phyloP scores from a whole-genome alignment of 1,139 yeast species.

The Suhomyces anneliseae region DNA sequence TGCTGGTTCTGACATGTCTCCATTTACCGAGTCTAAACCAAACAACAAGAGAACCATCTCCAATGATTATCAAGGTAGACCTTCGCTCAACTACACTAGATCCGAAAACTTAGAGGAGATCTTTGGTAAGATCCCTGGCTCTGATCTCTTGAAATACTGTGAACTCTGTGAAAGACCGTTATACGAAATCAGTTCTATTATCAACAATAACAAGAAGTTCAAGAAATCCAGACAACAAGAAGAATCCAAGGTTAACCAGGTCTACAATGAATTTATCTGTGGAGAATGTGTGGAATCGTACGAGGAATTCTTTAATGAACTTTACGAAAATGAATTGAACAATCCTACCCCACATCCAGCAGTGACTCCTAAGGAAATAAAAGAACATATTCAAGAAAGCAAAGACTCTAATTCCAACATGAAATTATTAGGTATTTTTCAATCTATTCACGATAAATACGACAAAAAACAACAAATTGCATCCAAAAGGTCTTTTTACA shows the following conservation, averaged over 20 bases:
- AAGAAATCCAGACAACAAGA: constrained; percentile 9
- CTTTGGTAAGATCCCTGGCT: constrained; percentile 43
- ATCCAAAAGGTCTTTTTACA: constrained; percentile 15
- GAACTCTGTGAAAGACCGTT: constrained; percentile 66
- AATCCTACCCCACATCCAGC: neutral
- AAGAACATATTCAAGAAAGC: neutral
- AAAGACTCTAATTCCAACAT: constrained; percentile 2
- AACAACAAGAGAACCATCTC: constrained; percentile 17
- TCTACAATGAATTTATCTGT: constrained; percentile 59
- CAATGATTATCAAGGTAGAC: constrained; percentile 10
- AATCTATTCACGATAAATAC: constrained; percentile 23
- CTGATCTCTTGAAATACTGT: constrained; percentile 52
- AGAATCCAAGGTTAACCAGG: constrained; percentile 12
- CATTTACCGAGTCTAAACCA: constrained; percentile 12
- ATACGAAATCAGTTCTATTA: constrained; percentile 58
- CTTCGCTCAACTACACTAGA: constrained; percentile 1
- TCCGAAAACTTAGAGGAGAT: constrained; percentile 39
- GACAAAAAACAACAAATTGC: constrained; percentile 8
- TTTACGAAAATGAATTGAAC: constrained; percentile 17
- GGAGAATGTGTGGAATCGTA: constrained; percentile 60
- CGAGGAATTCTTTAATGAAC: constrained; percentile 50
- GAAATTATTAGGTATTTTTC: constrained; percentile 26
- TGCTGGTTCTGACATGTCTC: constrained; percentile 16
- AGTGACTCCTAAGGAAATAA: neutral
- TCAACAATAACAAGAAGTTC: constrained; percentile 24